Conservation (phyloP, 257 asterid genomes). For the Phtheirospermum japonicum region DNA sequence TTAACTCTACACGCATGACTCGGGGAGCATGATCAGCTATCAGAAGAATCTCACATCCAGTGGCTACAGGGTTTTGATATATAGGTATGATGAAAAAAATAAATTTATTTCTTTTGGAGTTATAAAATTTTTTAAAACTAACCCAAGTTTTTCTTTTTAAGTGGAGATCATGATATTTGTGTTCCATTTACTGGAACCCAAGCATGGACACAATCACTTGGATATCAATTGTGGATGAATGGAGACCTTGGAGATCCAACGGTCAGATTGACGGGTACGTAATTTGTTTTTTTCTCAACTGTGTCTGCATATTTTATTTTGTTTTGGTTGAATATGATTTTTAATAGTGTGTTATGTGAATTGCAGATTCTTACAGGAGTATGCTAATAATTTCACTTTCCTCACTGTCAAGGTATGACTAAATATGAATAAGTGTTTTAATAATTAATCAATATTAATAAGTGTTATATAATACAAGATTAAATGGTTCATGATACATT, state of each 20-base stretch:
- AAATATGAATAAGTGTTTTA: not conserved
- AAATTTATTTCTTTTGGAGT: not conserved
- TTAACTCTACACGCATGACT: conserved; percentile 31
- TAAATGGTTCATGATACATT: not conserved
- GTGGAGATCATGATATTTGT: conserved; percentile 76
- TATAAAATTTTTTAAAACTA: not conserved
- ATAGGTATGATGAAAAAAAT: conserved; percentile 41
- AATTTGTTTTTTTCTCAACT: not conserved
- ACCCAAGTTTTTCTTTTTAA: not conserved
- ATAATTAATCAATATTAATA: too few relatives aligned
- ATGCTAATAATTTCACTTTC: conserved; percentile 46
- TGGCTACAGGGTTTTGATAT: conserved; percentile 55
- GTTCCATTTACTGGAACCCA: conserved; percentile 59
- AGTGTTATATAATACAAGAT: not conserved
- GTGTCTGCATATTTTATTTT: not conserved
- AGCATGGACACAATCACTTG: conserved; percentile 56
- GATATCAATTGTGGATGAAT: conserved; percentile 39
- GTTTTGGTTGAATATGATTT: not conserved
- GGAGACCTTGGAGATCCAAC: conserved; percentile 53
- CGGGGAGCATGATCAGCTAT: conserved; percentile 56
- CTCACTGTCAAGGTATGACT: conserved; percentile 54
- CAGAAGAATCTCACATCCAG: conserved; percentile 45
- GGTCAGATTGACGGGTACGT: conserved; percentile 51
- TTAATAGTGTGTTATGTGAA: not conserved
- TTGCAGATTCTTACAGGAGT: conserved; percentile 46